phyloP scores from a whole-genome alignment of 768 basidiomycete species.

The Trametes cinnabarina region DNA sequence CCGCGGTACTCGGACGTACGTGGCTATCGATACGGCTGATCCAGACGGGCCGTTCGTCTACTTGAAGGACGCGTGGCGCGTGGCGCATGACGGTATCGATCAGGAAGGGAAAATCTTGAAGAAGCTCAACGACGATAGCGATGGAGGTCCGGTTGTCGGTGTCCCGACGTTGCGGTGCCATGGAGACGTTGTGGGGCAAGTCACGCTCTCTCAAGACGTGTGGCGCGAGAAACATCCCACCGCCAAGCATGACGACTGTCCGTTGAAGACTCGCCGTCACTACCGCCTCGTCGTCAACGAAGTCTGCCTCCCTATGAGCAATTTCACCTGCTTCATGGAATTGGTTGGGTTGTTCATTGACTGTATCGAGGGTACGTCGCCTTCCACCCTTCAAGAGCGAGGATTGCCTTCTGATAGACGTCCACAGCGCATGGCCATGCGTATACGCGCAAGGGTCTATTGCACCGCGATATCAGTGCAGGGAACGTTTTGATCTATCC shows the following conservation, averaged over 20 bases:
- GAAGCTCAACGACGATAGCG: neutral
- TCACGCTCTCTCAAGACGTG: neutral
- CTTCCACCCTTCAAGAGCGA: neutral
- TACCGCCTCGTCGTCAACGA: conserved; percentile 15
- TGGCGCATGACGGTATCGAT: neutral
- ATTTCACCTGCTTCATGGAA: neutral
- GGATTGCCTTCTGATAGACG: neutral
- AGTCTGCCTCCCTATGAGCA: neutral
- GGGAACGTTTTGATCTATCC: neutral
- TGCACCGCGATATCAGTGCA: conserved; percentile 13
- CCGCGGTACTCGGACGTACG: neutral
- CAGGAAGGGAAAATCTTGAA: conserved; percentile 1
- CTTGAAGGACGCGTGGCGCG: conserved; percentile 10
- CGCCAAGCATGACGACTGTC: neutral
- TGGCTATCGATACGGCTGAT: neutral
- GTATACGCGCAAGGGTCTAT: neutral
- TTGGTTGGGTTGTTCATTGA: neutral
- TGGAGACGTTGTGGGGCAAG: conserved; percentile 6
- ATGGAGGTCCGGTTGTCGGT: neutral
- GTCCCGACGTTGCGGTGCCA: neutral
- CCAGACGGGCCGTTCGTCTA: neutral
- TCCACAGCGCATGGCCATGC: neutral
- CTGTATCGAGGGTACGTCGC: neutral
- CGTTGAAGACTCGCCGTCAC: conserved; percentile 7
- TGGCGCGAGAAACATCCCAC: neutral